phyloP scores from a whole-genome alignment of 192 early-diverging fungal species.

The Entrophospora sp. region DNA sequence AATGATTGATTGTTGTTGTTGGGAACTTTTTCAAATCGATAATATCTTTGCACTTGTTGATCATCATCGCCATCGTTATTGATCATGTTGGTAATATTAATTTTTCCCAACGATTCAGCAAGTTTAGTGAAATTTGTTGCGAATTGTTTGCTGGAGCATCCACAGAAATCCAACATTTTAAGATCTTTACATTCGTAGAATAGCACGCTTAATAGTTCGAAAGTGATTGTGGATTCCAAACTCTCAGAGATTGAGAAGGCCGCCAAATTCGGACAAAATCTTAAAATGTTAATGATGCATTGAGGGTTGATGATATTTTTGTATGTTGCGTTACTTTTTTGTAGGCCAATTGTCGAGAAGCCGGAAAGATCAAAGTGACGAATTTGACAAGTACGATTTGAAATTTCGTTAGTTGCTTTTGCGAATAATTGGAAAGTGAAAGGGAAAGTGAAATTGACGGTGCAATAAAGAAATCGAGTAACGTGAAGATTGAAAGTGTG shows the following conservation, averaged over 20 bases:
- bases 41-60: no score
- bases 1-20: neutral
- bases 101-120: neutral
- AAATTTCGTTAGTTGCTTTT: neutral
- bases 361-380: neutral
- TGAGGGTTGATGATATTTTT: neutral
- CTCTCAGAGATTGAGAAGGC: neutral
- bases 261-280: neutral
- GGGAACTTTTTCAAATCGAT: no score
- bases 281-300: neutral
- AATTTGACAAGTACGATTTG: neutral
- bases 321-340: neutral
- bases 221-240: neutral
- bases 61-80: neutral
- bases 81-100: neutral
- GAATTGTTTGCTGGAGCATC: neutral
- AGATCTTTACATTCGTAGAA: neutral
- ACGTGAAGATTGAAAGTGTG: conserved; percentile 12
- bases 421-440: neutral
- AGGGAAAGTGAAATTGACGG: conserved; percentile 5
- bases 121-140: neutral
- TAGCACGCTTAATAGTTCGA: neutral
- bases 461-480: conserved; percentile 1
- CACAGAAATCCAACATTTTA: neutral
- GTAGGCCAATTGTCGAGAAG: neutral